Percentiles rank a stretch among this genome's conserved stretches.
phyloP scores from a whole-genome alignment of 352 stramenopile species.

The Stramenopiles sp. region DNA sequence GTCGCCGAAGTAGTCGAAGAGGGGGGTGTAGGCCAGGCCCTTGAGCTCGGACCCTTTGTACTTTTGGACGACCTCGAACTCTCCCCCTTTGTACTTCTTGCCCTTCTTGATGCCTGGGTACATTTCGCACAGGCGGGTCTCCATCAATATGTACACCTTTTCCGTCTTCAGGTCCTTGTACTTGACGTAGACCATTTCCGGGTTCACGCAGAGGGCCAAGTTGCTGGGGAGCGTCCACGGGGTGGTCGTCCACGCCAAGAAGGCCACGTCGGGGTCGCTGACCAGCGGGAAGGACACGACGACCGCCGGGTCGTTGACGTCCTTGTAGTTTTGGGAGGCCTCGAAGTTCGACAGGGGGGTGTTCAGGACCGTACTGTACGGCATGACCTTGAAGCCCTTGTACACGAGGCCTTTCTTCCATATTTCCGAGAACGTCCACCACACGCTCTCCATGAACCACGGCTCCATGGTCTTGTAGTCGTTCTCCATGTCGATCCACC shows the following conservation, averaged over 20 bases:
- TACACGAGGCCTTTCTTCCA: constrained; percentile 97
- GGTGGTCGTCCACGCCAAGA: constrained; percentile 97
- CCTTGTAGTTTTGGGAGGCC: constrained; percentile 96
- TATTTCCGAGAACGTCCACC: constrained; percentile 96
- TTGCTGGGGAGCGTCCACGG: constrained; percentile 97
- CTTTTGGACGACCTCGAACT: constrained; percentile 39
- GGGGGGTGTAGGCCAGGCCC: constrained; percentile 80
- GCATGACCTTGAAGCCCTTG: constrained; percentile 98
- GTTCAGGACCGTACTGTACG: constrained; percentile 88
- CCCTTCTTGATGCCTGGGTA: constrained; percentile 94
- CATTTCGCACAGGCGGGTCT: constrained; percentile 75
- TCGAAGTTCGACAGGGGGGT: constrained; percentile 99
- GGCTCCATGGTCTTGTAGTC: constrained; percentile 99
- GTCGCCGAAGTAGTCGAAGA: constrained; percentile 84
- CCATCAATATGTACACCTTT: constrained; percentile 76
- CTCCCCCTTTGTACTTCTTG: constrained; percentile 43
- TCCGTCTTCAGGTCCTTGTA: constrained; percentile 71
- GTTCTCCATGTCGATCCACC: constrained; percentile 99
- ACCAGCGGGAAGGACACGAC: constrained; percentile 84
- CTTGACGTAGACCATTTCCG: constrained; percentile 88
- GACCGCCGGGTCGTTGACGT: constrained; percentile 88
- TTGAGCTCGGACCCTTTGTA: constrained; percentile 74
- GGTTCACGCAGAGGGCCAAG: constrained; percentile 91
- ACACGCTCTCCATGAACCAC: constrained; percentile 97
- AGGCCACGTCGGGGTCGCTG: constrained; percentile 44